phyloP scores from a whole-genome alignment of 2,329 filamentous ascomycete genomes.

The Clathrospora elynae region DNA sequence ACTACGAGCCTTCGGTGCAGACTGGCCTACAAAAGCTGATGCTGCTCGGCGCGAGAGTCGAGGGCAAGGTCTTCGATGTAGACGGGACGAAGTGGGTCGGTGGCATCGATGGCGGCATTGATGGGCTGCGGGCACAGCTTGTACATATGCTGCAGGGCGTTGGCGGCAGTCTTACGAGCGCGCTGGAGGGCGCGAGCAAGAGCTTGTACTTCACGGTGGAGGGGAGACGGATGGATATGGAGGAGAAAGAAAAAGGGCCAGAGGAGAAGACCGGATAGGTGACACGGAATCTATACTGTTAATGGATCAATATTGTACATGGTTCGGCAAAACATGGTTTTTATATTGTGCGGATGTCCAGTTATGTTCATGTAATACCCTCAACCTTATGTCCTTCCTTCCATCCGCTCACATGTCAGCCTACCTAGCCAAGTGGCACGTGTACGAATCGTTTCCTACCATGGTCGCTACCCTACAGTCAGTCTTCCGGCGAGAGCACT shows the following conservation, averaged over 20 bases:
- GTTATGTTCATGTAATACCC: no score
- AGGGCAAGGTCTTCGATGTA: conserved; percentile 81
- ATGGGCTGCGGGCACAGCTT: conserved; percentile 79
- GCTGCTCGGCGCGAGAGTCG: conserved; percentile 82
- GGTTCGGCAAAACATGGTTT: no score
- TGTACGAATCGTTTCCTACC: no score
- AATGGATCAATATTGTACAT: no score
- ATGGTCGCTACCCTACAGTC: no score
- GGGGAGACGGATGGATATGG: conserved; percentile 77
- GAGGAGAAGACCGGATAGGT: conserved; percentile 25
- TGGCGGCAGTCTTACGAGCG: conserved; percentile 74
- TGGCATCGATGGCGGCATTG: conserved; percentile 78
- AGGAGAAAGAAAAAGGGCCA: conserved; percentile 65
- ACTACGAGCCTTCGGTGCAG: conserved; percentile 80
- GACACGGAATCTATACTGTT: no score
- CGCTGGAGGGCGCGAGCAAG: conserved; percentile 79
- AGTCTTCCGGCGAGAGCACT: no score
- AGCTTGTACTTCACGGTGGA: conserved; percentile 89
- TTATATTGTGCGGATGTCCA: no score
- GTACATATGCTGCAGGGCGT: conserved; percentile 79
- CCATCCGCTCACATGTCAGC: no score
- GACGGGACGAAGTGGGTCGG: conserved; percentile 73
- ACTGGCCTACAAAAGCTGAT: conserved; percentile 83
- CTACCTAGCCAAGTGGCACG: no score
- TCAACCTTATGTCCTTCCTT: no score